These are phyloP conservation scores for Emydomyces testavorans DNA, from an alignment of 2,329 filamentous ascomycete species.

Conservation along the genomic window DNA sequence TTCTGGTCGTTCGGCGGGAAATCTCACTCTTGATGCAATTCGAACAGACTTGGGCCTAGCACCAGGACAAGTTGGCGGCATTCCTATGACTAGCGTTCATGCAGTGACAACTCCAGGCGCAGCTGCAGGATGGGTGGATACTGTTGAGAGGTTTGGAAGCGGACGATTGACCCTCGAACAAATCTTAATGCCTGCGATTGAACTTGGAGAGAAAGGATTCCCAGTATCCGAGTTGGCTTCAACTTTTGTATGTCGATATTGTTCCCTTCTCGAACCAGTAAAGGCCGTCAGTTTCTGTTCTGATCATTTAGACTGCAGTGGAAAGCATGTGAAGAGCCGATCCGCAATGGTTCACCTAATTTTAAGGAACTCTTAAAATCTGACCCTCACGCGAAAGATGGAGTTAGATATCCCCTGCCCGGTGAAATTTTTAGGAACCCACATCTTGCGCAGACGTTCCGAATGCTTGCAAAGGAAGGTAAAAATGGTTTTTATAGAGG, in stretches of 20 bases:
- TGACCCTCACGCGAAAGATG: constrained; percentile 55
- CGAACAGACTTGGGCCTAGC: constrained; percentile 57
- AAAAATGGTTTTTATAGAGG: constrained; percentile 89
- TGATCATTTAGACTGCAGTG: constrained; percentile 46
- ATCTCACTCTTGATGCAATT: constrained; percentile 58
- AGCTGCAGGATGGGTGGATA: constrained; percentile 85
- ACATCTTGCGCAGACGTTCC: constrained; percentile 68
- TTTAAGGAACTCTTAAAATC: constrained; percentile 76
- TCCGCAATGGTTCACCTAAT: constrained; percentile 71
- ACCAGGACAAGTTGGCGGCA: constrained; percentile 45
- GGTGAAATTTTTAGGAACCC: constrained; percentile 88
- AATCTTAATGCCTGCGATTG: constrained; percentile 70
- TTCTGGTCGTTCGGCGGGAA: constrained; percentile 67
- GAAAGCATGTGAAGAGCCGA: constrained; percentile 49
- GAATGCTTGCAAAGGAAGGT: constrained; percentile 62
- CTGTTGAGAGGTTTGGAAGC: constrained; percentile 77
- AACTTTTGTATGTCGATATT: constrained; percentile 45
- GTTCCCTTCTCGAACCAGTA: neutral
- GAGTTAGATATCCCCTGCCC: constrained; percentile 60
- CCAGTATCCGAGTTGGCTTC: constrained; percentile 74
- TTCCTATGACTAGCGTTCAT: constrained; percentile 66
- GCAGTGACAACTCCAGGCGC: constrained; percentile 82
- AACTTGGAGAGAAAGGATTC: constrained; percentile 76
- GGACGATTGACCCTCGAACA: constrained; percentile 66
- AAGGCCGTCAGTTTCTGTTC: neutral